These are phyloP conservation scores for Zymoseptoria brevis DNA, from an alignment of 2,329 filamentous ascomycete genomes.

Conservation along the genomic window DNA sequence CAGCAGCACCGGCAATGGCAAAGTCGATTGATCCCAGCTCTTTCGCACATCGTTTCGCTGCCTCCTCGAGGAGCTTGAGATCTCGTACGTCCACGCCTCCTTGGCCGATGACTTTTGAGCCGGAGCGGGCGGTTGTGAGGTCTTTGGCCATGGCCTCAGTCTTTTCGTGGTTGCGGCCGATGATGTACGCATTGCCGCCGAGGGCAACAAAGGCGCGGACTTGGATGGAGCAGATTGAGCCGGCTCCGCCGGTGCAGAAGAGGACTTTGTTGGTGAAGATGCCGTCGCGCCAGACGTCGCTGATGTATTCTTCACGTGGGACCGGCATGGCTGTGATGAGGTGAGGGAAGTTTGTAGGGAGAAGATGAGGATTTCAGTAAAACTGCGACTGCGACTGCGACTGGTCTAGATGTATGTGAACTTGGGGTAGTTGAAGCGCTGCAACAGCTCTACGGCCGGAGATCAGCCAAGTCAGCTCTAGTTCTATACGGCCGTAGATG, in stretches of 20 bases:
- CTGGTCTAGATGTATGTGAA: too few relatives aligned
- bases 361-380: not conserved
- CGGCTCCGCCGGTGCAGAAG: constrained; percentile 91
- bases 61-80: constrained; percentile 58
- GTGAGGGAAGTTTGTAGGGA: not conserved
- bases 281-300: constrained; percentile 75
- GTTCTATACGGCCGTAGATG: not conserved
- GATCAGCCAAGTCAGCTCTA: too few relatives aligned
- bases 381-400: too few relatives aligned
- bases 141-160: constrained; percentile 73
- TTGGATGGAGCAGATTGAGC: constrained; percentile 89
- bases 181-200: constrained; percentile 87
- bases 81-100: constrained; percentile 63
- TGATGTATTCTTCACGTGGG: constrained; percentile 67
- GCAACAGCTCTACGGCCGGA: not conserved
- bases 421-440: not conserved
- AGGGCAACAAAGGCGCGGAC: constrained; percentile 84
- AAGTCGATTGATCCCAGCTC: constrained; percentile 87
- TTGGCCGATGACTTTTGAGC: constrained; percentile 79
- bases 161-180: constrained; percentile 83
- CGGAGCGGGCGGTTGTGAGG: constrained; percentile 68
- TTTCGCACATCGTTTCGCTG: constrained; percentile 69
- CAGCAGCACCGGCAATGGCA: constrained; percentile 88
- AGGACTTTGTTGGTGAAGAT: constrained; percentile 83
- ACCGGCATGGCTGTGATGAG: constrained; percentile 37